These are phyloP conservation scores for Saccharomycopsis synnaedendra DNA, from an alignment of 805 yeast species.

Conservation along the genomic window DNA sequence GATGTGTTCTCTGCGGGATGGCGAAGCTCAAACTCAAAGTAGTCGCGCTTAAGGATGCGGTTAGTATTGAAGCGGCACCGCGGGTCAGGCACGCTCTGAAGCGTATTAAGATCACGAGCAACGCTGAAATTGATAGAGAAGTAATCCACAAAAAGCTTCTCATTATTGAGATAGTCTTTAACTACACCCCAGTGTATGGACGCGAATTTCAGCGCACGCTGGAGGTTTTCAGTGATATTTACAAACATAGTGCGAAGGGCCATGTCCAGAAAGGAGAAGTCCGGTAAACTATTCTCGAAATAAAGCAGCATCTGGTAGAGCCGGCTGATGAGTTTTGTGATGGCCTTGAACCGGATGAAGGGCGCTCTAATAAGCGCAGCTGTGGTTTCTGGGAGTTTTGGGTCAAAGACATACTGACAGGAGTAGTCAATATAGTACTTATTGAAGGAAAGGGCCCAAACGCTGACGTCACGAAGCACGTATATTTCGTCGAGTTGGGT, in stretches of 20 bases:
- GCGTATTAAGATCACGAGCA: constrained; percentile 6
- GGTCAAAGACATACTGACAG: neutral
- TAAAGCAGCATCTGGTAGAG: constrained; percentile 6
- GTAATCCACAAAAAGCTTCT: constrained; percentile 13
- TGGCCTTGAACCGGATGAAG: constrained; percentile 13
- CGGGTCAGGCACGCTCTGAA: neutral
- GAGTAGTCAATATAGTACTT: constrained; percentile 7
- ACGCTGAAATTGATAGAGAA: constrained; percentile 8
- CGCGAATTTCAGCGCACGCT: constrained; percentile 4
- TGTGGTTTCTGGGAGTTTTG: neutral
- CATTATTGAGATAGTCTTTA: constrained; percentile 12
- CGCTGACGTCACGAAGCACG: constrained; percentile 11
- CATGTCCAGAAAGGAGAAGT: constrained; percentile 6
- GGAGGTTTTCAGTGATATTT: constrained; percentile 9
- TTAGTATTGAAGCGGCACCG: constrained; percentile 1
- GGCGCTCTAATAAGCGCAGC: constrained; percentile 9
- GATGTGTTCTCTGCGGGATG: constrained; percentile 12
- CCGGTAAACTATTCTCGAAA: constrained; percentile 7
- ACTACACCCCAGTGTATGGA: constrained; percentile 12
- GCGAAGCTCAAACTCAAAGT: constrained; percentile 13
- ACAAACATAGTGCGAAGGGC: constrained; percentile 4
- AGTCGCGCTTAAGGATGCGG: constrained; percentile 13
- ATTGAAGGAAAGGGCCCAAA: constrained; percentile 12
- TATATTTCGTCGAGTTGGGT: constrained; percentile 10
- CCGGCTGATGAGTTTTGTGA: constrained; percentile 4